Evolutionary conservation across 2,329 filamentous ascomycete genomes (phyloP).

Genomic region (Epichloe brachyelytri): DNA sequence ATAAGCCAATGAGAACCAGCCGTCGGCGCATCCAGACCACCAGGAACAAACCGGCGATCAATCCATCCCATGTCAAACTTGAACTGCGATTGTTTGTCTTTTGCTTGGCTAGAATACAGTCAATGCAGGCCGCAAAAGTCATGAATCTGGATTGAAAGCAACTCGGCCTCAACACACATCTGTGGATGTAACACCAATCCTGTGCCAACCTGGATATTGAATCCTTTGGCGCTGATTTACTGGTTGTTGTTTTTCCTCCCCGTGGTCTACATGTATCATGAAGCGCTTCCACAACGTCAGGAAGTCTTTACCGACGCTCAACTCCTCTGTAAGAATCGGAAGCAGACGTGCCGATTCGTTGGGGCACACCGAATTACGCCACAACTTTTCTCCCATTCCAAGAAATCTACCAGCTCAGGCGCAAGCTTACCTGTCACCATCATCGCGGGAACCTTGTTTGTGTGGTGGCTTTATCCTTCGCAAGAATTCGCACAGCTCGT

Average conservation of each 20-base stretch:
- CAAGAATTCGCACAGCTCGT: conserved; percentile 28
- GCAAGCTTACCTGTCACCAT: conserved; percentile 19
- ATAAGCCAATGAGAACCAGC: conserved; percentile 6
- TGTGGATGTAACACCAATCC: background rate
- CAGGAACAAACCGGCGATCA: background rate
- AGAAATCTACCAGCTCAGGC: background rate
- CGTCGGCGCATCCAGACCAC: background rate
- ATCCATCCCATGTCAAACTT: background rate
- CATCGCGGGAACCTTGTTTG: conserved; percentile 23
- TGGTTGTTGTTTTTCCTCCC: background rate
- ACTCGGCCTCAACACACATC: too few species aligned
- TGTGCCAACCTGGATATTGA: background rate
- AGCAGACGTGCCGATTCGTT: background rate
- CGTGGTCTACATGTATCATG: conserved; percentile 6
- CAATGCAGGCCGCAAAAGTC: background rate
- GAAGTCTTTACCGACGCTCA: conserved; percentile 6
- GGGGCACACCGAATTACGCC: background rate
- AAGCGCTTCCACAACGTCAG: conserved; percentile 5
- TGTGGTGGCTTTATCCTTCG: conserved; percentile 31
- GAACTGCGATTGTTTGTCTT: background rate
- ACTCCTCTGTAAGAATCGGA: background rate
- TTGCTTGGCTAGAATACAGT: background rate
- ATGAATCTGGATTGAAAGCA: background rate
- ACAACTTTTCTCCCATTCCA: conserved; percentile 3
- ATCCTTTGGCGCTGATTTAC: background rate